Conservation (phyloP, 1,139 yeast species). For the Kodamaea sp. region DNA sequence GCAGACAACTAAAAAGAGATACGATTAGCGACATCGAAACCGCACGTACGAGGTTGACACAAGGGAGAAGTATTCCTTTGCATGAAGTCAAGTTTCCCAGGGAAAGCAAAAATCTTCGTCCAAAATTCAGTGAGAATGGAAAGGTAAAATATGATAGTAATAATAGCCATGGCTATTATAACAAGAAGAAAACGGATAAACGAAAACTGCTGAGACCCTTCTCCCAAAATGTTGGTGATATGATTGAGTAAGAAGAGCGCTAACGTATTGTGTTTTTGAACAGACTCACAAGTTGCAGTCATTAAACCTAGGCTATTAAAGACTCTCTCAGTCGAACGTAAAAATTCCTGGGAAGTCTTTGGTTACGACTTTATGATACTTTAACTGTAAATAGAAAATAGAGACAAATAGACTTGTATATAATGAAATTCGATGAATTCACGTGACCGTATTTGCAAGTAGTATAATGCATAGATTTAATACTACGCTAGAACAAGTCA, state of each 20-base stretch:
- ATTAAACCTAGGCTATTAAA: no score
- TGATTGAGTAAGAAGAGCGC: constrained; percentile 18
- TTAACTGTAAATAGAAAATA: no score
- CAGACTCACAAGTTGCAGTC: no score
- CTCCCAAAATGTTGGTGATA: constrained; percentile 17
- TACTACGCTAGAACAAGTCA: no score
- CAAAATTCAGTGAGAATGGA: constrained; percentile 9
- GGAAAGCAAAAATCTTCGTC: constrained; percentile 1
- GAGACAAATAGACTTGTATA: no score
- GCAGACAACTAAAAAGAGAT: constrained; percentile 9
- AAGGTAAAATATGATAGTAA: constrained; percentile 15
- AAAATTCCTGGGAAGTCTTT: no score
- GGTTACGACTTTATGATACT: no score
- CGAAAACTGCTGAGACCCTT: constrained; percentile 12
- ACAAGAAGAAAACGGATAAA: constrained; percentile 8
- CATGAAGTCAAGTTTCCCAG: constrained; percentile 1
- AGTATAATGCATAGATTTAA: no score
- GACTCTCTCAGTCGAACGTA: no score
- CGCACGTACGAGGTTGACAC: constrained; percentile 7
- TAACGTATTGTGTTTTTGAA: no score
- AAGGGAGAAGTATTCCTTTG: constrained; percentile 11
- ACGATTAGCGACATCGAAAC: constrained; percentile 4
- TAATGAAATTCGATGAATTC: no score
- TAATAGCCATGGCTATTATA: constrained; percentile 13
- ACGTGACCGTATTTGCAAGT: no score